A percentile compares a stretch with the other conserved stretches of the same genome.
Evolutionary conservation across 2,329 filamentous ascomycete genomes (phyloP).

Genomic region (Aspergillus eucalypticola): DNA sequence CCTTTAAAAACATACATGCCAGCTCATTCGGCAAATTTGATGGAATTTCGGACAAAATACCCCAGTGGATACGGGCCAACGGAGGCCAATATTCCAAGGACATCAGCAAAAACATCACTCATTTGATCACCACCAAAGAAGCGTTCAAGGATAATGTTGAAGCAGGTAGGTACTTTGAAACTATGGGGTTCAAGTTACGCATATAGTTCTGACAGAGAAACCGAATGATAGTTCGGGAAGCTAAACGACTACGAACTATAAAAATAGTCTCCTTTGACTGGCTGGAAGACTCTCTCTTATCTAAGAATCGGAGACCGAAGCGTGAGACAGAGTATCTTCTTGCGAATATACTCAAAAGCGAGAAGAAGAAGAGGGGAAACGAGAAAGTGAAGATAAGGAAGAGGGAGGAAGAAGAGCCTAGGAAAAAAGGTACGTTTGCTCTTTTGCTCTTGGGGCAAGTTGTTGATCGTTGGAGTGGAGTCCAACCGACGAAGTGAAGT

Average conservation of each 20-base stretch:
- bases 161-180: constrained; percentile 33
- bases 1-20: constrained; percentile 57
- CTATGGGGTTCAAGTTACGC: too few relatives aligned
- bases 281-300: constrained; percentile 47
- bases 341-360: constrained; percentile 41
- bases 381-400: not conserved
- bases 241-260: constrained; percentile 38
- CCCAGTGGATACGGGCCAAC: constrained; percentile 64
- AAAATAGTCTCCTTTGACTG: constrained; percentile 51
- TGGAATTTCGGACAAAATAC: constrained; percentile 57
- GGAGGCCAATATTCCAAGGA: constrained; percentile 59
- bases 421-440: constrained; percentile 1
- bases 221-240: constrained; percentile 40
- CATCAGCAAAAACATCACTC: constrained; percentile 63
- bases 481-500: too few relatives aligned
- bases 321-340: constrained; percentile 36
- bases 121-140: constrained; percentile 67
- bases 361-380: constrained; percentile 9
- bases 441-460: not conserved
- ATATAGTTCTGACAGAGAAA: constrained; percentile 17
- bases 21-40: constrained; percentile 62
- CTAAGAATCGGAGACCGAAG: constrained; percentile 36
- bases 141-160: constrained; percentile 57
- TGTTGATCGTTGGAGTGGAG: too few relatives aligned
- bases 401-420: not conserved